Conservation (phyloP, 306 rosid genomes). For the Quercus dentata region DNA sequence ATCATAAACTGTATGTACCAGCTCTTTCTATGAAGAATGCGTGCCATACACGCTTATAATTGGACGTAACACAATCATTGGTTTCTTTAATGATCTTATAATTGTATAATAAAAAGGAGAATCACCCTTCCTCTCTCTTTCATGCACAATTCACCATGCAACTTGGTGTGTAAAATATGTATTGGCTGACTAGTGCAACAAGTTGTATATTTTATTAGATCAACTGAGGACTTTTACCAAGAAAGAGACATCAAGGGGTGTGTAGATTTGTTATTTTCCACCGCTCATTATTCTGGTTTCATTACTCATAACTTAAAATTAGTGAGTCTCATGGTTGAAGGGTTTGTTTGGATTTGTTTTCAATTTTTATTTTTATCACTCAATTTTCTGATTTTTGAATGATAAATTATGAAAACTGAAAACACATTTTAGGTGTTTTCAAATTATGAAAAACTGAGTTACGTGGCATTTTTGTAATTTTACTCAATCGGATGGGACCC, state of each 20-base stretch:
- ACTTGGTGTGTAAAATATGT: not conserved
- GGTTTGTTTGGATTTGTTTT: no score
- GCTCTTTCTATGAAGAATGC: not conserved
- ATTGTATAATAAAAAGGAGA: not conserved
- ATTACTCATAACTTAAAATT: no score
- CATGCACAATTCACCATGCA: not conserved
- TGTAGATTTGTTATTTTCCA: no score
- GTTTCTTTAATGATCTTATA: not conserved
- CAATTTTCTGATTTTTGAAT: no score
- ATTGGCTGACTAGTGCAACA: no score
- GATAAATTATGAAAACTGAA: no score
- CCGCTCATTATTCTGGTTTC: fast-evolving
- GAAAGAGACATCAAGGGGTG: not conserved
- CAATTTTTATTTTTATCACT: no score
- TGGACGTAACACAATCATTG: not conserved
- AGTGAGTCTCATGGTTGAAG: no score
- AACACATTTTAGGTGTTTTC: no score
- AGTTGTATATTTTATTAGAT: not conserved
- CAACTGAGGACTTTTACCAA: not conserved
- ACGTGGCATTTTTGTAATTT: no score
- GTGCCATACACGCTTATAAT: not conserved
- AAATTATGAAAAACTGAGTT: no score
- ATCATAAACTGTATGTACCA: not conserved
- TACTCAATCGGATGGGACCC: no score
- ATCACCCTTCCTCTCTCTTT: not conserved